Base-by-base conservation (phyloP, 2,329 filamentous ascomycete genomes). In the Aspergillus thermomutatus region DNA sequence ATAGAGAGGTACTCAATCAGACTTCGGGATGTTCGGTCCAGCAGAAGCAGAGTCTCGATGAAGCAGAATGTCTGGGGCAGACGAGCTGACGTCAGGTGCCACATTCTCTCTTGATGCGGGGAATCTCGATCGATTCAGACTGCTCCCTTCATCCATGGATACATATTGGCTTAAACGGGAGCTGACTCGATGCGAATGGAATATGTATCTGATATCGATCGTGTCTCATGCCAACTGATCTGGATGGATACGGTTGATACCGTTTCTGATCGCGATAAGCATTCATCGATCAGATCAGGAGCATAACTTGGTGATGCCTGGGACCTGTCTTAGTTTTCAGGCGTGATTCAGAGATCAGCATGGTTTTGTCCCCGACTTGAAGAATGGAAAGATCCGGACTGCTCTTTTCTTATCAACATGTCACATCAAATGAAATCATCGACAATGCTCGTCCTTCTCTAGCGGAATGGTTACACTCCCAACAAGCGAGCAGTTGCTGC, bases 31-130 rank as follows among this genome's bases (percentile, higher is more conserved):
- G 4, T 23, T 45, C 19, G 11, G 43, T 25, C 14, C 19, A 14
- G 14, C 23, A 26, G 5, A 37, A 6, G 3, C n/a, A n/a, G 14
- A 37, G 31, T 17, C 31, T 46, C 43, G 4, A 46, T 46, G 9
- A 3, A 46, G 19, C 43, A 26, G 21, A 45, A 14, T 45, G n/a
- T 45, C 43, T 21, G n/a, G 19, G 10, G 10, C 10, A 5, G 11
- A 17, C 21, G 31, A 17, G 56, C 54, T 62, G 60, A 62, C 59
- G 60, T 62, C 60, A 61, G 55, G 56, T 52, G 55, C 25, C 11
- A 11, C n/a, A 23, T 45, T 11, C 17, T 49, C 55, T 26, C 52
- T 54, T 55, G 50, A 53, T 54, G 56, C 56, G 59, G 58, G 60
- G 23, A 23, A 26, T 5, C 21, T 23, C 43, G 43, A 46, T 26